Evolutionary conservation across 2,329 filamentous ascomycete species (phyloP).

Genomic region (Zalaria obscura): DNA sequence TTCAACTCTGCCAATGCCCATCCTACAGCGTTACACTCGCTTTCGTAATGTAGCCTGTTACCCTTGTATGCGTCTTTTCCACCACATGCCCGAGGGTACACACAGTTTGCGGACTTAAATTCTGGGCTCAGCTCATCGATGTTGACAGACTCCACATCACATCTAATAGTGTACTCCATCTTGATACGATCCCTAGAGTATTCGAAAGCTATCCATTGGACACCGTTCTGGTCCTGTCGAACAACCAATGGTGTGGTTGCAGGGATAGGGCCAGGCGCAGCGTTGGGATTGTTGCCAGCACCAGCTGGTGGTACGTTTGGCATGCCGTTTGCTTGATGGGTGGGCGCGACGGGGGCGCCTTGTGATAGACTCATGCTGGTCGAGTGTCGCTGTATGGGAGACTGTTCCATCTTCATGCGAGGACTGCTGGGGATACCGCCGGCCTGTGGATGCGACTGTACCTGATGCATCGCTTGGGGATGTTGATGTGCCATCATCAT

Average conservation of each 20-base stretch:
- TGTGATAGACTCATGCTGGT: not conserved
- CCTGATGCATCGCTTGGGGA: constrained; percentile 15
- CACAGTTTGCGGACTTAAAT: constrained; percentile 97
- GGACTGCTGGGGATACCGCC: constrained; percentile 18
- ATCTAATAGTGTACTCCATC: constrained; percentile 98
- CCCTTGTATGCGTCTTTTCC: constrained; percentile 92
- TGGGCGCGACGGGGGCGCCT: too few relatives aligned
- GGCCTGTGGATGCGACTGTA: constrained; percentile 19
- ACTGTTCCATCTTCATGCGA: constrained; percentile 24
- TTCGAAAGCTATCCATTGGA: constrained; percentile 98
- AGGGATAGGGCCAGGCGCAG: constrained; percentile 88
- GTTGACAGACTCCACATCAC: constrained; percentile 92
- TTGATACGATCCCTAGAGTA: constrained; percentile 95
- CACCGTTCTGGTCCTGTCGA: constrained; percentile 85
- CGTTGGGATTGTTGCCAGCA: constrained; percentile 64
- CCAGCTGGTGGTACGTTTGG: constrained; percentile 23
- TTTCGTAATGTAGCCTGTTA: constrained; percentile 91
- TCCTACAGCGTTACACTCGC: constrained; percentile 98
- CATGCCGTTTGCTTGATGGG: constrained; percentile 9
- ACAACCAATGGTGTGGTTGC: constrained; percentile 92
- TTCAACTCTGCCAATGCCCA: constrained; percentile 95
- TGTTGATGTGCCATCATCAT: constrained; percentile 43
- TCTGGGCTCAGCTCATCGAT: constrained; percentile 72
- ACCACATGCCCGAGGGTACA: constrained; percentile 90
- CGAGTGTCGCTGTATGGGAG: not conserved